Base-by-base conservation (phyloP, 768 basidiomycete genomes). In the Kwoniella mangroviensis region DNA sequence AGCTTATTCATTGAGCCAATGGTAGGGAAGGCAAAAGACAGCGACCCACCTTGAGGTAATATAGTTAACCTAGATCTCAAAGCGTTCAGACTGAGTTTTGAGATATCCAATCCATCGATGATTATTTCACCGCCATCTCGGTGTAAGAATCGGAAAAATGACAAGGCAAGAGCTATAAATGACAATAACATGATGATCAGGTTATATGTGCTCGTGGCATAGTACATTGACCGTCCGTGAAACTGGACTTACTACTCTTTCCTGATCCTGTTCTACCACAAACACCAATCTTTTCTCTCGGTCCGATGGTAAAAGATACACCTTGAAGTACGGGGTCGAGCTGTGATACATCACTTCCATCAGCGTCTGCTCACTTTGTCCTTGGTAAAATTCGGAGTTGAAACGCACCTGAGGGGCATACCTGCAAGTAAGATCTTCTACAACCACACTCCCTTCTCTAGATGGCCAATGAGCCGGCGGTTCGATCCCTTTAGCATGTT, bases 21-120 rank as follows among this genome's bases (percentile, higher is more conserved):
- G 26, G 28, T 17, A 66, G 19, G 19, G 26, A n/a, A 13, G 10
- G 65, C 71, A 19, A 43, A n/a, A 26, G n/a, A n/a, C n/a, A n/a
- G n/a, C n/a, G 7, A 70, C 76, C 68, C 42, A 77, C 78, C 79
- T 67, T 85, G 84, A 0, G 85, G 84, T 3, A 85, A 76, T 58
- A 85, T 84, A 56, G 92, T 94, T 67, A 93, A 83, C 40, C 86
- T 87, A 67, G 89, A 89, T 28, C 94, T 87, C 52, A 97, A 85
- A 13, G 79, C 77, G 4, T 71, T 65, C 19, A 85, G 69, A 28
- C 73, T 74, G 57, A 86, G 69, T 55, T 77, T 79, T 28, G 78
- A 69, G 52, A 86, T 85, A 69, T 85, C 80, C 43, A 84, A 59
- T 0, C 85, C 85, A 63, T 84, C 85, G 62, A 86, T 84, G n/a